Evolutionary conservation across 495 filamentous ascomycete genomes (phyloP).

Genomic region (Penicillium soppii): DNA sequence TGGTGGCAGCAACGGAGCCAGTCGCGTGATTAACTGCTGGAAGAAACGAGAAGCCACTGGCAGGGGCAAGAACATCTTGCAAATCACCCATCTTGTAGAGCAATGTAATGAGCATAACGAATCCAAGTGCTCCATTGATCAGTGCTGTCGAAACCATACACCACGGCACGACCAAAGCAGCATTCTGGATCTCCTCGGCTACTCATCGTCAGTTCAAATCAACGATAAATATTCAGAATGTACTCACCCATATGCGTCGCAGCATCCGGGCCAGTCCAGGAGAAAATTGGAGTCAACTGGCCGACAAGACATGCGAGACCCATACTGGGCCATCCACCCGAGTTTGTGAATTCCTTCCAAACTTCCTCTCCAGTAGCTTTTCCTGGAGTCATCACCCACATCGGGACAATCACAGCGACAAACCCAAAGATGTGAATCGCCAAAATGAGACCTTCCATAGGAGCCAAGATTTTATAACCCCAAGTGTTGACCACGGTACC

Average conservation of each 20-base stretch:
- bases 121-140: conserved; percentile 43
- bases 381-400: conserved; percentile 45
- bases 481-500: conserved; percentile 46
- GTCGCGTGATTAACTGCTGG: conserved; percentile 34
- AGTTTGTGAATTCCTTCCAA: conserved; percentile 48
- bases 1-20: conserved; percentile 27
- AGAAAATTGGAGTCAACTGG: conserved; percentile 39
- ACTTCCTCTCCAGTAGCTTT: conserved; percentile 28
- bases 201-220: conserved; percentile 2
- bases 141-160: conserved; percentile 44
- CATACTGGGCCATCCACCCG: conserved; percentile 43
- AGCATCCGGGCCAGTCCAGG: conserved; percentile 40
- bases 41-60: conserved; percentile 40
- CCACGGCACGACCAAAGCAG: conserved; percentile 42
- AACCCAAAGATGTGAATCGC: conserved; percentile 49
- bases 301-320: conserved; percentile 45
- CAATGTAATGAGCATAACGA: conserved; percentile 45
- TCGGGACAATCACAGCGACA: conserved; percentile 46
- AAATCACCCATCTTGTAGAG: conserved; percentile 46
- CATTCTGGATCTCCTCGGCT: conserved; percentile 52
- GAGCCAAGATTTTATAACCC: conserved; percentile 34
- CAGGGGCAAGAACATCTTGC: conserved; percentile 26
- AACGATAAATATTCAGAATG: background rate
- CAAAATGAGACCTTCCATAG: conserved; percentile 43
- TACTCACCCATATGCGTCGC: conserved; percentile 39